These are phyloP conservation scores for Salix caprea DNA, from an alignment of 345 rosid species.

Conservation along the genomic window DNA sequence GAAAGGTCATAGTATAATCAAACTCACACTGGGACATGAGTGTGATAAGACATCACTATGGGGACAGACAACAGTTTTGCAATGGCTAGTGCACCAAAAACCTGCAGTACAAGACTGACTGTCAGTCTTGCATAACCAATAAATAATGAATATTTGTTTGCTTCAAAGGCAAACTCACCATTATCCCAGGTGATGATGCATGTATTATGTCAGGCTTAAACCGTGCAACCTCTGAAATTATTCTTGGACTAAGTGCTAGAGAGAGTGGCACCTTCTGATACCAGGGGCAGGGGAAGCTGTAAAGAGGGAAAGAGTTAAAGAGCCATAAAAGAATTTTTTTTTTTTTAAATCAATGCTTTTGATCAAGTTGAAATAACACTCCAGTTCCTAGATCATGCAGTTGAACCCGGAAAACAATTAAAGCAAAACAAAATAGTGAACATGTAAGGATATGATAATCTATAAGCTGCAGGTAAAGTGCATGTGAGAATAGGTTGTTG, in stretches of 20 bases:
- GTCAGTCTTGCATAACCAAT: slow-evolving; percentile 18
- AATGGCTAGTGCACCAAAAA: slow-evolving; percentile 86
- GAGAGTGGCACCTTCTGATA: slow-evolving; percentile 97
- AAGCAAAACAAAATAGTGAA: not conserved
- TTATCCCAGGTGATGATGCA: slow-evolving; percentile 96
- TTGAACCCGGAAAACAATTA: slow-evolving; percentile 1
- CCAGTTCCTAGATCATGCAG: not conserved
- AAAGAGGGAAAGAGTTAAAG: slow-evolving; percentile 14
- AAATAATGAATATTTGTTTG: not conserved
- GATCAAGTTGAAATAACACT: not conserved
- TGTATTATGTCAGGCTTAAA: slow-evolving; percentile 99
- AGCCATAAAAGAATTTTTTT: slow-evolving; percentile 4
- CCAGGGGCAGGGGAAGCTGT: slow-evolving; percentile 91
- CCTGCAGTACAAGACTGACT: slow-evolving; percentile 41
- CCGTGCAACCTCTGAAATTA: slow-evolving; percentile 86
- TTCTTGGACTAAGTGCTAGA: slow-evolving; percentile 94
- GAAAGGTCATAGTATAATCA: slow-evolving; percentile 3
- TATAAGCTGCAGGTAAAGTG: not conserved
- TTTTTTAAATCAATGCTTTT: not conserved
- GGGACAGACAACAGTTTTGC: slow-evolving; percentile 89
- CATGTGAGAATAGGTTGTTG: not conserved
- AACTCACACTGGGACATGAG: slow-evolving; percentile 98
- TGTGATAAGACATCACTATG: slow-evolving; percentile 96
- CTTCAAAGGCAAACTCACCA: slow-evolving; percentile 40
- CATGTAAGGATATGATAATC: not conserved